A percentile compares a stretch with the other conserved stretches of the same genome.
These are phyloP conservation scores for Rhizopogon salebrosus DNA, from an alignment of 768 basidiomycete genomes.

Conservation along the genomic window DNA sequence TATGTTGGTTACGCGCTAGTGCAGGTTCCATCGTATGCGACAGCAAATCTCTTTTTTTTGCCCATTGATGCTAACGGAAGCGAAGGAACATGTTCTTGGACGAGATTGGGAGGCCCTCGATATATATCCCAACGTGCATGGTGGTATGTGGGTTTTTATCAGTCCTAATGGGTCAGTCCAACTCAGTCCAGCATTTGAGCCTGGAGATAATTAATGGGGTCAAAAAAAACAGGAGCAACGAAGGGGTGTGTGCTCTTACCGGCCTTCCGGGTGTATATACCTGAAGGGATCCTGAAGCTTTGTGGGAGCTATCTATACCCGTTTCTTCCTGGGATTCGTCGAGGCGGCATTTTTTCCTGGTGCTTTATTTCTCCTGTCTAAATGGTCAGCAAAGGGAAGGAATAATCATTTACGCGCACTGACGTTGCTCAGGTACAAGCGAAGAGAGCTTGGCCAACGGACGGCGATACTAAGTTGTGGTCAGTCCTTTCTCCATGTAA, in stretches of 20 bases:
- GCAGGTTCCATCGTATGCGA: too few species aligned
- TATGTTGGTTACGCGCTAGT: slow-evolving; percentile 75
- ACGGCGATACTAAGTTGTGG: too few species aligned
- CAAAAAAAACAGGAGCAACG: slow-evolving; percentile 31
- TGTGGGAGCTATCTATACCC: slow-evolving; percentile 55
- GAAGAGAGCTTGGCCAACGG: too few species aligned
- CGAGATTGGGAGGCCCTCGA: slow-evolving; percentile 63
- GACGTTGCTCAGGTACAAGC: too few species aligned
- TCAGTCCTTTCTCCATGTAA: not conserved
- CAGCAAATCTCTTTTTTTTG: too few species aligned
- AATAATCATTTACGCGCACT: slow-evolving; percentile 28
- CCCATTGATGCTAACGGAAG: too few species aligned
- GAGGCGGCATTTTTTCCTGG: slow-evolving; percentile 72
- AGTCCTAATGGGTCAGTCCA: slow-evolving; percentile 44
- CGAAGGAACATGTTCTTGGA: too few species aligned
- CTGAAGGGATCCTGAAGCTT: slow-evolving; percentile 37
- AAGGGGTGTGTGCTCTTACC: slow-evolving; percentile 25
- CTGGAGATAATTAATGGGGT: not conserved
- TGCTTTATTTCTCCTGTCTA: slow-evolving; percentile 35
- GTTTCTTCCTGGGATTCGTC: too few species aligned
- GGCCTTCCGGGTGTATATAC: not conserved
- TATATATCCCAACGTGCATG: slow-evolving; percentile 66
- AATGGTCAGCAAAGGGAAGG: slow-evolving; percentile 26
- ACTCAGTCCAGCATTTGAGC: slow-evolving; percentile 1
- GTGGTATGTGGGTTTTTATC: slow-evolving; percentile 64